phyloP scores from a whole-genome alignment of 176 grass and related monocot genomes.

The Avena sativa region DNA sequence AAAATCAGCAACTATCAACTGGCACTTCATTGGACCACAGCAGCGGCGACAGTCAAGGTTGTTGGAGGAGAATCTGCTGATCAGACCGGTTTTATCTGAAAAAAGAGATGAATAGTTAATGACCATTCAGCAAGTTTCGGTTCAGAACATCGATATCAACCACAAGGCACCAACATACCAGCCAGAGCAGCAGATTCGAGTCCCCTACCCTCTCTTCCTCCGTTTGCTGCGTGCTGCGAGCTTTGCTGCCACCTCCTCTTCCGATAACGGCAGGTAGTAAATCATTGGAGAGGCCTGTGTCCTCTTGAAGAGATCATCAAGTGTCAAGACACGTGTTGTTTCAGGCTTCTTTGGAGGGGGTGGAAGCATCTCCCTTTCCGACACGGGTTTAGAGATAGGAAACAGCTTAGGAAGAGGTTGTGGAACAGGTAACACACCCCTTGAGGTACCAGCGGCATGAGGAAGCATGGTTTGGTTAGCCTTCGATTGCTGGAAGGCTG shows the following conservation, averaged over 20 bases:
- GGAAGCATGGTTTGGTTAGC: slow-evolving; percentile 44
- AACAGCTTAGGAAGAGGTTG: slow-evolving; percentile 23
- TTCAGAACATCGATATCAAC: not conserved
- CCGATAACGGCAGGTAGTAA: slow-evolving; percentile 74
- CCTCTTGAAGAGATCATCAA: slow-evolving; percentile 87
- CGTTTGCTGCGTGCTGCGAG: slow-evolving; percentile 52
- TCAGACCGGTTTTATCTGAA: not conserved
- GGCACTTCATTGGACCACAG: slow-evolving; percentile 21
- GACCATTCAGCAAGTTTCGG: not conserved
- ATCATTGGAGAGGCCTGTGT: slow-evolving; percentile 71
- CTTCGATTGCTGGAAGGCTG: slow-evolving; percentile 45
- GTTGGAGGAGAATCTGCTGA: not conserved
- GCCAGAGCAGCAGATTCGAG: not conserved
- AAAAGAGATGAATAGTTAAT: not conserved
- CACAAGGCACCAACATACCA: slow-evolving; percentile 31
- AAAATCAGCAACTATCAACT: not conserved
- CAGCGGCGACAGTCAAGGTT: not conserved
- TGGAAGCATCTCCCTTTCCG: slow-evolving; percentile 40
- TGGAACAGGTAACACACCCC: slow-evolving; percentile 47
- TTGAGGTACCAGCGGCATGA: slow-evolving; percentile 28
- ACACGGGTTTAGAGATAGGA: slow-evolving; percentile 20
- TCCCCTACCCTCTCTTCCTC: slow-evolving; percentile 27
- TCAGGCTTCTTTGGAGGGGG: slow-evolving; percentile 52
- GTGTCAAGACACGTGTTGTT: slow-evolving; percentile 42
- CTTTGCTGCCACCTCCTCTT: slow-evolving; percentile 66